These are phyloP conservation scores for Ceratobasidium sp. DNA, from an alignment of 1,284 basidiomycete genomes.

Conservation along the genomic window DNA sequence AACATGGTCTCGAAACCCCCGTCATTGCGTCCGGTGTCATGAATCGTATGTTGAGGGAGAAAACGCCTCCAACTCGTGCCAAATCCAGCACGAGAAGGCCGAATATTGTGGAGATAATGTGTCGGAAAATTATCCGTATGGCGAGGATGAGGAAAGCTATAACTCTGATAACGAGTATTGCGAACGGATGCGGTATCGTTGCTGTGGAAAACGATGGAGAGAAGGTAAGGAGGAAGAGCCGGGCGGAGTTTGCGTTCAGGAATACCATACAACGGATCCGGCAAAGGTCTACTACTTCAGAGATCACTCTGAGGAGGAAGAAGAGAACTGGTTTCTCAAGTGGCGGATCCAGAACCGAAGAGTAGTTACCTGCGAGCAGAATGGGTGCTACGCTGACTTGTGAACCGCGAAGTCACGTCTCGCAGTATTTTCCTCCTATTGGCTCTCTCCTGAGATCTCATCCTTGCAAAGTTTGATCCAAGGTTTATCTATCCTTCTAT, in stretches of 20 bases:
- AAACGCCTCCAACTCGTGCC: background rate
- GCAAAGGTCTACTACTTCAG: slow-evolving; percentile 9
- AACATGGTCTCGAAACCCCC: background rate
- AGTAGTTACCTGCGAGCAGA: no score
- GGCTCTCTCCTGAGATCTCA: no score
- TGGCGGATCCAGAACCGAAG: no score
- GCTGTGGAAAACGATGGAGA: slow-evolving; percentile 4
- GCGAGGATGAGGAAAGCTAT: background rate
- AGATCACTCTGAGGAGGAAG: no score
- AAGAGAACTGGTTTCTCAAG: no score
- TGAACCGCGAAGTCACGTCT: no score
- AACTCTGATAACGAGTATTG: background rate
- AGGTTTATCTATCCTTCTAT: no score
- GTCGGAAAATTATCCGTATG: slow-evolving; percentile 6
- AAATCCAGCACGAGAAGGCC: background rate
- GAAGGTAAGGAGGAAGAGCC: background rate
- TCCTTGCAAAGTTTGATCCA: no score
- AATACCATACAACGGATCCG: background rate
- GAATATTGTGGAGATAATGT: background rate
- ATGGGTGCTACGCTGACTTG: no score
- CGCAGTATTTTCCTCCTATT: no score
- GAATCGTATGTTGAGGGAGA: slow-evolving; percentile 4
- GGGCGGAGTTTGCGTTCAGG: background rate
- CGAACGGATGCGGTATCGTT: background rate
- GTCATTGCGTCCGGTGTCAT: slow-evolving; percentile 22